Evolutionary conservation across 148 eudicot genomes (phyloP).

Genomic region (Nepenthes mirabilis): DNA sequence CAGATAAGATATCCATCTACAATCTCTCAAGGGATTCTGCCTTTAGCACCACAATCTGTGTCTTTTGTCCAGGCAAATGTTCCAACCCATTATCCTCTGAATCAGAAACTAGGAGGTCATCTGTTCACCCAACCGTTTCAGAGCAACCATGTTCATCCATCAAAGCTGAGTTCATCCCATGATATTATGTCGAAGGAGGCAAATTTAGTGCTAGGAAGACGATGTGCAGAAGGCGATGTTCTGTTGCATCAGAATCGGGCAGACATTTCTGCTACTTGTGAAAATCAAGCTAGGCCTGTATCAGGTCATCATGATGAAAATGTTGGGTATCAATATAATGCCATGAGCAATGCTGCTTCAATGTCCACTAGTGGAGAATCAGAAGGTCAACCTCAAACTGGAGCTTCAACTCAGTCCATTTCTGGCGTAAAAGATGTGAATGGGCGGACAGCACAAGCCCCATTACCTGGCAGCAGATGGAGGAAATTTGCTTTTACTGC

Average conservation of each 20-base stretch:
- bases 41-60: conserved; percentile 56
- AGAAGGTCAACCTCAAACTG: conserved; percentile 24
- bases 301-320: conserved; percentile 17
- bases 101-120: conserved; percentile 36
- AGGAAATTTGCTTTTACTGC: conserved; percentile 44
- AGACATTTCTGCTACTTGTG: conserved; percentile 18
- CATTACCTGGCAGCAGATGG: conserved; percentile 29
- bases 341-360: conserved; percentile 14
- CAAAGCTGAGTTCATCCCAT: conserved; percentile 14
- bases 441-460: conserved; percentile 30
- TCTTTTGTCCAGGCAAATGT: conserved; percentile 61
- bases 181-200: conserved; percentile 10
- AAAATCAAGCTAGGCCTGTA: conserved; percentile 19
- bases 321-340: conserved; percentile 14
- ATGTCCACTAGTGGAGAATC: conserved; percentile 20
- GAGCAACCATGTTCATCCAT: conserved; percentile 15
- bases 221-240: conserved; percentile 15
- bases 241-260: conserved; percentile 14
- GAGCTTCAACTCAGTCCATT: conserved; percentile 18
- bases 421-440: conserved; percentile 24
- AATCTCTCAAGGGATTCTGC: conserved; percentile 65
- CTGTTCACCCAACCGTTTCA: conserved; percentile 22
- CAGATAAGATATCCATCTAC: conserved; percentile 72
- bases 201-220: conserved; percentile 10
- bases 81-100: conserved; percentile 31